These are phyloP conservation scores for Pseudogymnoascus sp. DNA, from an alignment of 2,329 filamentous ascomycete genomes.

Conservation along the genomic window DNA sequence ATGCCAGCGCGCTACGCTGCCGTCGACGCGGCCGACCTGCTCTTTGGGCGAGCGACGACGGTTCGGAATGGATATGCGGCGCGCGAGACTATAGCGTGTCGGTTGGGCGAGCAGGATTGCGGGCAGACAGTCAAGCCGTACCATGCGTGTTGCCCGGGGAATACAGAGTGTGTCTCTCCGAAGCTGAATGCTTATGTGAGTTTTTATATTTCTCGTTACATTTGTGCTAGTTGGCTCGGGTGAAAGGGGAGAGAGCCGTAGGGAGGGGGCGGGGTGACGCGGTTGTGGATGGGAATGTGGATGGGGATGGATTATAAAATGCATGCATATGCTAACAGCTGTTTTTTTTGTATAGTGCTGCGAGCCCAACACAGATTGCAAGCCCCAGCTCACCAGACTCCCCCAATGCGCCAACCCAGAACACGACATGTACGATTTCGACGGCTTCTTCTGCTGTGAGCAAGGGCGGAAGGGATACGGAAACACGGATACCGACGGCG, in stretches of 20 bases:
- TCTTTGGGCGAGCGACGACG: neutral
- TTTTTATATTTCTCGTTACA: neutral
- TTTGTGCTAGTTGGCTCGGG: neutral
- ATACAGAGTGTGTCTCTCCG: neutral
- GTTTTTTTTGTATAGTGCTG: neutral
- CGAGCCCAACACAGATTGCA: neutral
- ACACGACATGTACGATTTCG: slow-evolving; percentile 20
- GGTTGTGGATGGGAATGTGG: neutral
- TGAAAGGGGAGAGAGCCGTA: neutral
- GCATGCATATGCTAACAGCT: neutral
- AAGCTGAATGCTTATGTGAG: neutral
- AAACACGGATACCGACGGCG: neutral
- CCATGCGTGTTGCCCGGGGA: neutral
- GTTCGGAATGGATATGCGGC: neutral
- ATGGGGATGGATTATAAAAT: neutral
- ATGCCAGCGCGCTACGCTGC: neutral
- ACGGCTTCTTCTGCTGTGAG: slow-evolving; percentile 23
- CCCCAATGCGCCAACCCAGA: slow-evolving; percentile 22
- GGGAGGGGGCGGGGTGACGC: neutral
- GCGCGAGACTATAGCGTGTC: neutral
- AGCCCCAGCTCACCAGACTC: neutral
- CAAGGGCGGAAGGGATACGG: slow-evolving; percentile 8
- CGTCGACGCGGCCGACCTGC: neutral
- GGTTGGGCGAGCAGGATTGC: neutral
- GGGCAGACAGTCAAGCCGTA: neutral